Conservation (phyloP, 176 grass and related monocot genomes). For the Phoenix dactylifera region DNA sequence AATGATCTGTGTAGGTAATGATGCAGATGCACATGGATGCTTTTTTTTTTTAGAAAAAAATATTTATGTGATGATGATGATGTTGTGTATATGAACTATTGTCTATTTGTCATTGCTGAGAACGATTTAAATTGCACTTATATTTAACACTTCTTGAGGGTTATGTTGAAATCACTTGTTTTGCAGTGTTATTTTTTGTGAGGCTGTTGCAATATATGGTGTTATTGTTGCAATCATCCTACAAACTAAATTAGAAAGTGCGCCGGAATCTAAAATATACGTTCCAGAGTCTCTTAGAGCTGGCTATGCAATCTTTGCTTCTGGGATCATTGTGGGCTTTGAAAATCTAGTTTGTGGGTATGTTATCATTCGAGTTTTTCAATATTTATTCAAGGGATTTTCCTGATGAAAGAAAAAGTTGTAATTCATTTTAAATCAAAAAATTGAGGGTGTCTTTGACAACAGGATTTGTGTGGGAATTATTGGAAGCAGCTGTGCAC, state of each 20-base stretch:
- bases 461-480: constrained; percentile 84
- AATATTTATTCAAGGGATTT: no score
- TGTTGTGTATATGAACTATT: no score
- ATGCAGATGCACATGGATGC: no score
- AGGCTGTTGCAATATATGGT: constrained; percentile 98
- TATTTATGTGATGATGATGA: no score
- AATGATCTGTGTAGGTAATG: no score
- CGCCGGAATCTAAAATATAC: constrained; percentile 52
- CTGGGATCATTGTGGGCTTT: constrained; percentile 91
- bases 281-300: constrained; percentile 79
- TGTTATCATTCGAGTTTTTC: not conserved
- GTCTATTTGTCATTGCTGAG: no score
- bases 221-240: constrained; percentile 98
- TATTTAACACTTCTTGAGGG: not conserved
- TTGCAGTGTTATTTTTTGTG: constrained; percentile 97
- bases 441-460: no score
- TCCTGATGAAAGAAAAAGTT: no score
- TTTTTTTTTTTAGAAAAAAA: no score
- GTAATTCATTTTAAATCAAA: no score
- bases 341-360: constrained; percentile 96
- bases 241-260: constrained; percentile 96
- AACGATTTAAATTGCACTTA: no score
- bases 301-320: constrained; percentile 94
- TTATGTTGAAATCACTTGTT: not conserved
- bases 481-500: constrained; percentile 93